A percentile compares a stretch with the other conserved stretches of the same genome.
phyloP scores from a whole-genome alignment of 2,329 filamentous ascomycete species.

The Penicillium corylophilum region DNA sequence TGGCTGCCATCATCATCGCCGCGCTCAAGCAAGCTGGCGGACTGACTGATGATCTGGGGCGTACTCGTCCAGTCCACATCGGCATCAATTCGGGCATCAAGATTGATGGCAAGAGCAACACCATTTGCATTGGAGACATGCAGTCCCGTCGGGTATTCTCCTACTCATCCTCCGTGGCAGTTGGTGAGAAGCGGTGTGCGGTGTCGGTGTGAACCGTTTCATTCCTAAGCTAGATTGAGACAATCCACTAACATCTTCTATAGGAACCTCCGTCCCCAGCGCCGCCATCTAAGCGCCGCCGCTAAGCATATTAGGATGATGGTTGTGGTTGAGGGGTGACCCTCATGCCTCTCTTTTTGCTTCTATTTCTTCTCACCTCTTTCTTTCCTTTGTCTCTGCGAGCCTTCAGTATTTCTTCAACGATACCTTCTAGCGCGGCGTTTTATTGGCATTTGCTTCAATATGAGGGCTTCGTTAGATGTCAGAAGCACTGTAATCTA shows the following conservation, averaged over 20 bases:
- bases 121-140: neutral
- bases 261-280: neutral
- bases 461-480: too few relatives aligned
- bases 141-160: neutral
- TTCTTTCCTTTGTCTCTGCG: neutral
- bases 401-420: neutral
- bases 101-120: neutral
- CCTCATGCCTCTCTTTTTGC: neutral
- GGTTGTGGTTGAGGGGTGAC: neutral
- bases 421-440: neutral
- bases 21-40: neutral
- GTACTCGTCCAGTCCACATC: conserved; percentile 20
- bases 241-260: neutral
- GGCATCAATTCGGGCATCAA: conserved; percentile 3
- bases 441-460: neutral
- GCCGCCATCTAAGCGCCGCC: neutral
- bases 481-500: too few relatives aligned
- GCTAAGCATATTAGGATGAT: neutral
- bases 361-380: neutral
- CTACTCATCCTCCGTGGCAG: neutral
- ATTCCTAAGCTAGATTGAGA: neutral
- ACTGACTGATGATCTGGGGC: neutral
- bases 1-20: neutral
- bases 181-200: neutral
- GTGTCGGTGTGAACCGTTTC: neutral